Base-by-base conservation (phyloP, 306 rosid species). In the Prunus padus region DNA sequence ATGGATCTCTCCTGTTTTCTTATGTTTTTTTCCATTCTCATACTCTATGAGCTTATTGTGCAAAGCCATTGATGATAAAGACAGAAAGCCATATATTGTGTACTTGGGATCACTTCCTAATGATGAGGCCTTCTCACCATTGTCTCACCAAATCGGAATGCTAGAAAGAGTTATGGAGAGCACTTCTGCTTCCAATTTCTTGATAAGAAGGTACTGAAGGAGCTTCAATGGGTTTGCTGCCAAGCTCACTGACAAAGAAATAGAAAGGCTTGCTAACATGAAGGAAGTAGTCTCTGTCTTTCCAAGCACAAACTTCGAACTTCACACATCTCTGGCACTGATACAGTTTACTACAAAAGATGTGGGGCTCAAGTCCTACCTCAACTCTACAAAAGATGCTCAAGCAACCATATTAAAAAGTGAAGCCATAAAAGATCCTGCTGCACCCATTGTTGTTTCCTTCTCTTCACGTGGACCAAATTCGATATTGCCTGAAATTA, bases 201-300 rank as follows among this genome's bases (percentile, higher is more conserved):
- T 66, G 71, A 13, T 25, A 22, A 42, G 52, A 66, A 76, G 61
- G 28, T 76, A 67, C 74, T 28, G 30, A 18, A 67, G 67, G 40
- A 76, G 33, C 71, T 67, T 76, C 67, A 76, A 56, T 26, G 67
- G 67, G 44, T 76, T 76, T 44, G 80, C 45, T 10, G 69, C 73
- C 23, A 57, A 28, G 61, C 75, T 77, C 8, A 67, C 75, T 13
- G 65, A 68, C 11, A 19, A 44, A 14, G 80, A 76, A 76, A 19
- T 2, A 45, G 28, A 56, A 23, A 56, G 60, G 25, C 74, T 55
- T 26, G 80, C 71, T 8, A 10, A 50, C 62, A 83, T 71, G 85
- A 61, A 85, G 25, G 85, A 72, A 37, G 87, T 83, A 19, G 78
- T 83, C 0, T 85, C 89, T 28, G 75, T 88, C 4, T 85, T 88